Evolutionary conservation across 2,329 filamentous ascomycete species (phyloP), one percentile per base, ranked within the genome.

Genomic region (Paraconiothyrium sp.): DNA sequence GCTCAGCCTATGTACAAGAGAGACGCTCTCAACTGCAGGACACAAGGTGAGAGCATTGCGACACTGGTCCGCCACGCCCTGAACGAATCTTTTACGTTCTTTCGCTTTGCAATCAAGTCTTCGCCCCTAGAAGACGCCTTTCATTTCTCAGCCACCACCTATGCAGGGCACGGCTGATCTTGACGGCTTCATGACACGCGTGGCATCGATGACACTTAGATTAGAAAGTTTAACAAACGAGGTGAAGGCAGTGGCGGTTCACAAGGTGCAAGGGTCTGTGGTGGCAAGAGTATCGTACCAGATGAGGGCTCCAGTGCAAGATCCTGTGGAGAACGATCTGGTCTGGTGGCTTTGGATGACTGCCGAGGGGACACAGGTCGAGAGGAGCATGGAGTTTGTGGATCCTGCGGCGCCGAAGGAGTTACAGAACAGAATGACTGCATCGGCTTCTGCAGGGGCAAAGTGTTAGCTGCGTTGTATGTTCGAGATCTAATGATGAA

Each of bases 271-370:
- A 58, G 54, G 47, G 48, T 69, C 57, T 16, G 75, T 66, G 3
- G 52, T 74, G 13, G 61, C 72, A 27, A 56, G 71, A 13, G 66
- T 60, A 8, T 62, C 67, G 3, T 76, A 73, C 57, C 60, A 46
- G 20, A 77, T 78, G 72, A 49, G 27, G 32, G 65, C 63, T 1
- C 65, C 65, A 30, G 69, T 63, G 14, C 63, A 61, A 11, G 62
- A 67, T 35, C 30, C 27, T 22, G 63, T 67, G 20, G 69, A 72
- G 52, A 76, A 77, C 60, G 76, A 78, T 57, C 56, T 79, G 14
- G 5, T 78, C 11, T 77, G 76, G 68, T 65, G 70, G 59, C 55
- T 78, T 55, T 67, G 61, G 14, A 64, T 79, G 61, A 63, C 67
- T 44, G 57, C 56, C 20, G 48, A 56, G 10, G 63, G 50, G 24